Percentiles rank a stretch among this genome's conserved stretches.
Conservation (phyloP, 306 rosid species). For the Lupinus albus region DNA sequence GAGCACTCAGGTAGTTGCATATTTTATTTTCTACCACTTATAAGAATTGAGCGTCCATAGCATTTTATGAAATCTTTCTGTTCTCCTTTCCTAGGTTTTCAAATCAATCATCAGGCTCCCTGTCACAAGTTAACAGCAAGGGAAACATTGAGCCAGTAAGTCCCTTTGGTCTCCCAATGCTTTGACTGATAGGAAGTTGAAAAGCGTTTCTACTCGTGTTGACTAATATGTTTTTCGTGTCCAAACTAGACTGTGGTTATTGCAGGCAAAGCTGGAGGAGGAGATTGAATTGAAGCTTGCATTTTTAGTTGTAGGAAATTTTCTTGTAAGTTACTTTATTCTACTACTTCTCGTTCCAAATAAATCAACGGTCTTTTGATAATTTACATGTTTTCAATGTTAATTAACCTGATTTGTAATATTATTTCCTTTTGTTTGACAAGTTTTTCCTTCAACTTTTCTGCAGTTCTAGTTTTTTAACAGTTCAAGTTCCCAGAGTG, state of each 20-base stretch:
- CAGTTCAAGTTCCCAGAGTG: conserved; percentile 44
- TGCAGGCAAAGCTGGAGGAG: conserved; percentile 71
- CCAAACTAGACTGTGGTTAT: conserved; percentile 57
- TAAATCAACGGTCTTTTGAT: background rate
- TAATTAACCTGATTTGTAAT: background rate
- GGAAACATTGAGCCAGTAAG: conserved; percentile 66
- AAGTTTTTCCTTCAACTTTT: conserved; percentile 4
- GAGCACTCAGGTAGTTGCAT: conserved; percentile 81
- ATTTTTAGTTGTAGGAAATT: conserved; percentile 52
- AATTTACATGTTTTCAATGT: conserved; percentile 7
- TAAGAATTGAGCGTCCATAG: background rate
- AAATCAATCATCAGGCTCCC: conserved; percentile 47
- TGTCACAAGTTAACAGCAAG: conserved; percentile 57
- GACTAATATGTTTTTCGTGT: conserved; percentile 43
- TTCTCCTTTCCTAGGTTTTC: conserved; percentile 62
- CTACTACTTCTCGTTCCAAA: background rate
- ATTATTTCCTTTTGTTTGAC: background rate
- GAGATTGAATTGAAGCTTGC: conserved; percentile 50
- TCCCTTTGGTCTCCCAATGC: conserved; percentile 20
- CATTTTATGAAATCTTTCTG: conserved; percentile 22
- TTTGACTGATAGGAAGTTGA: background rate
- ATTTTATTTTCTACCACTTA: background rate
- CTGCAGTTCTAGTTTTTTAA: conserved; percentile 57
- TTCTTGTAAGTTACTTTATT: conserved; percentile 38
- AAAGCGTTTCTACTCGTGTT: background rate